Percentiles rank a stretch among this genome's conserved stretches.
Evolutionary conservation across 2,329 filamentous ascomycete genomes (phyloP).

Genomic region (Monosporascus cannonballus): DNA sequence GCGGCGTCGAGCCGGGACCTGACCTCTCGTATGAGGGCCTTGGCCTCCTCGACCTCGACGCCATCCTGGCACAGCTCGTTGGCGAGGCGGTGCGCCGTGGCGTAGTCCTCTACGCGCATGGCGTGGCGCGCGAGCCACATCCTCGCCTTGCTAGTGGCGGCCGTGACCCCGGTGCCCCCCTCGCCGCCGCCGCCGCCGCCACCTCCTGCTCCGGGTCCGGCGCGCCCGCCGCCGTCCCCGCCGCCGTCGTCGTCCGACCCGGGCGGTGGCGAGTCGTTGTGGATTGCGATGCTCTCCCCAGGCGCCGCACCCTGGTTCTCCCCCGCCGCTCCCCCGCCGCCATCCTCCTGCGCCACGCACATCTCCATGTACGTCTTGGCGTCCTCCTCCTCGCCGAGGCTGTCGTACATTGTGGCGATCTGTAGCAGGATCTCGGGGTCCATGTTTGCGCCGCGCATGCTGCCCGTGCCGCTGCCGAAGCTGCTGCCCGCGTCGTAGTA

Average conservation of each 20-base stretch:
- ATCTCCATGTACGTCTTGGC: slow-evolving; percentile 94
- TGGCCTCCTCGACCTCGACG: slow-evolving; percentile 93
- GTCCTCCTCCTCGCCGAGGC: slow-evolving; percentile 69
- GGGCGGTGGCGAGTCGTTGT: slow-evolving; percentile 44
- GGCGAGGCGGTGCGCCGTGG: slow-evolving; percentile 71
- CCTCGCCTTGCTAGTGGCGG: slow-evolving; percentile 83
- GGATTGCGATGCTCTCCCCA: slow-evolving; percentile 48
- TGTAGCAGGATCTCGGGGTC: slow-evolving; percentile 88
- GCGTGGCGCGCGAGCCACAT: slow-evolving; percentile 88
- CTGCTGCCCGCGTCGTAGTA: slow-evolving; percentile 67
- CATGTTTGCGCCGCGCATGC: slow-evolving; percentile 54
- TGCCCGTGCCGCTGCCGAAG: slow-evolving; percentile 41
- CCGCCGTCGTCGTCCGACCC: slow-evolving; percentile 34
- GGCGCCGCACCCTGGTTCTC: slow-evolving; percentile 52
- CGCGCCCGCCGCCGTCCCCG: slow-evolving; percentile 17
- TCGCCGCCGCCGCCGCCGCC: slow-evolving; percentile 24
- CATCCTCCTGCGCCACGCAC: slow-evolving; percentile 86
- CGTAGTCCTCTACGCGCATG: slow-evolving; percentile 68
- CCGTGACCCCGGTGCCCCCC: slow-evolving; percentile 76
- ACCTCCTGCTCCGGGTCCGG: slow-evolving; percentile 23
- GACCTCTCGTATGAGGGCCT: slow-evolving; percentile 83
- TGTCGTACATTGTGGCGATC: slow-evolving; percentile 85
- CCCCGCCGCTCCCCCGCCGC: slow-evolving; percentile 40
- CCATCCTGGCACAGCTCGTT: slow-evolving; percentile 94
- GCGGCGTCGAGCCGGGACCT: slow-evolving; percentile 62